phyloP scores from a whole-genome alignment of 164 flowering plant species.

The Vitis vinifera region DNA sequence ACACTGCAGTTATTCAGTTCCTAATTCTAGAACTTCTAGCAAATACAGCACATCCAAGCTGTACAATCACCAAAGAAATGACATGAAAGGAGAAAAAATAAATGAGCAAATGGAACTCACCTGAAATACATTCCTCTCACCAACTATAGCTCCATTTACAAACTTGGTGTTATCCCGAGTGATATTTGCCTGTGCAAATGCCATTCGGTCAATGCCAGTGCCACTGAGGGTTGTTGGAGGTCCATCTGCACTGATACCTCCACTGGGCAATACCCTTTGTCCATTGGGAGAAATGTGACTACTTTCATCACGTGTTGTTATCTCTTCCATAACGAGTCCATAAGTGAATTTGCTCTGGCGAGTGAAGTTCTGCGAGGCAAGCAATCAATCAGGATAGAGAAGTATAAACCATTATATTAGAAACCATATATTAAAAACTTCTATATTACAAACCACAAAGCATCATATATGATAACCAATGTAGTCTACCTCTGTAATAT shows the following conservation, averaged over 20 bases:
- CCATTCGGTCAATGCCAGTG: constrained; percentile 91
- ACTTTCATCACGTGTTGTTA: constrained; percentile 95
- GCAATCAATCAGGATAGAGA: not conserved
- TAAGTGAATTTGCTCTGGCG: constrained; percentile 96
- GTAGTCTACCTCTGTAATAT: constrained; percentile 78
- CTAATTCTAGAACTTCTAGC: too few relatives aligned
- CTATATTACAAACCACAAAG: not conserved
- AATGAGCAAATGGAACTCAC: constrained; percentile 30
- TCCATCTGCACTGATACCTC: constrained; percentile 93
- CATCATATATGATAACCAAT: not conserved
- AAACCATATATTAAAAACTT: not conserved
- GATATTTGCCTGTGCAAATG: constrained; percentile 87
- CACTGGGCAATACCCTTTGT: constrained; percentile 85
- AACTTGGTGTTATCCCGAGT: constrained; percentile 95
- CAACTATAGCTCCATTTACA: constrained; percentile 94
- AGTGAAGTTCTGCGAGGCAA: constrained; percentile 65
- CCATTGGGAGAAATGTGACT: constrained; percentile 85
- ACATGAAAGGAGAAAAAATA: constrained; percentile 3
- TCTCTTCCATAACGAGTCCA: constrained; percentile 98
- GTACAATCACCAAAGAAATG: not conserved
- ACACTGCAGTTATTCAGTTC: too few relatives aligned
- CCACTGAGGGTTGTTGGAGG: constrained; percentile 99
- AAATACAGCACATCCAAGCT: not conserved
- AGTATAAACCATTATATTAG: not conserved
- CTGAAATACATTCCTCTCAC: constrained; percentile 95